phyloP scores from a whole-genome alignment of 345 rosid genomes.

The Camelina sativa region DNA sequence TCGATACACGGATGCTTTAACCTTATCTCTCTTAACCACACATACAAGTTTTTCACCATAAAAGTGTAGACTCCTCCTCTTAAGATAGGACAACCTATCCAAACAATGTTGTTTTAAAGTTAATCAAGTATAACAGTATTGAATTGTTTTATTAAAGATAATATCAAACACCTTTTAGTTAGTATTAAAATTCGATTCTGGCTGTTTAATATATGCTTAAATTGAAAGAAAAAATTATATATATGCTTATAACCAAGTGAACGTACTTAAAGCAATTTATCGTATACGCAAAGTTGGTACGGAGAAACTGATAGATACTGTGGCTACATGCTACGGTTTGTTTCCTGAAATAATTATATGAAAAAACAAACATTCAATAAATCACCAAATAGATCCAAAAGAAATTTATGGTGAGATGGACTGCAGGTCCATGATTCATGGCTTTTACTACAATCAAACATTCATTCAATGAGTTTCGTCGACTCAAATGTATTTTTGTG shows the following conservation, averaged over 20 bases:
- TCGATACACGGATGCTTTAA: neutral
- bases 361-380: conserved; percentile 27
- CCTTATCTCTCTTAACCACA: neutral
- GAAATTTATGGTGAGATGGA: conserved; percentile 39
- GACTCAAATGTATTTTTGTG: conserved; percentile 1
- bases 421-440: conserved; percentile 46
- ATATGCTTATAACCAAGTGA: neutral
- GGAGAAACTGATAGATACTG: conserved; percentile 1
- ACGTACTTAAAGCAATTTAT: neutral
- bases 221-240: neutral
- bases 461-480: conserved; percentile 33
- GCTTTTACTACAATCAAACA: conserved; percentile 43
- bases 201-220: neutral
- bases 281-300: conserved; percentile 4
- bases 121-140: neutral
- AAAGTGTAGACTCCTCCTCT: neutral
- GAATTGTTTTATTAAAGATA: neutral
- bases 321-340: conserved; percentile 7
- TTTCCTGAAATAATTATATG: conserved; percentile 11
- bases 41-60: neutral
- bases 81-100: neutral
- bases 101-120: neutral
- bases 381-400: conserved; percentile 38
- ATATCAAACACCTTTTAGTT: neutral
- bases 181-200: neutral